Conservation (phyloP, 768 basidiomycete genomes). For the Pleurotus eryngii region DNA sequence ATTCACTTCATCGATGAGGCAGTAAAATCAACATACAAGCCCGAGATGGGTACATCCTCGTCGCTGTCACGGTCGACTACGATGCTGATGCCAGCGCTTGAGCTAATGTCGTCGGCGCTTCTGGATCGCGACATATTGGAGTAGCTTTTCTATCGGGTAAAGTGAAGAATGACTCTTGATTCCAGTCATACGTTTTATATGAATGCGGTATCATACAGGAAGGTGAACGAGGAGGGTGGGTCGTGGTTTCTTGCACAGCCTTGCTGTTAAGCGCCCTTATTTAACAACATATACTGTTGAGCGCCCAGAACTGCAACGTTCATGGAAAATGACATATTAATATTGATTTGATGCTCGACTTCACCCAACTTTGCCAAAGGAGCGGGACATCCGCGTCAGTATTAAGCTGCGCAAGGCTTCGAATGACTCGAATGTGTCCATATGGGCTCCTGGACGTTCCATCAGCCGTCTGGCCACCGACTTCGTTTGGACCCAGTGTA, state of each 20-base stretch:
- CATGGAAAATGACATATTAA: too few species aligned
- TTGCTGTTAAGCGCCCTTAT: neutral
- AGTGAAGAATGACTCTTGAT: neutral
- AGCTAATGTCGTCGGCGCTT: neutral
- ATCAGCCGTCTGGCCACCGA: too few species aligned
- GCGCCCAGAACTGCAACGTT: too few species aligned
- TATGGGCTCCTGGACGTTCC: too few species aligned
- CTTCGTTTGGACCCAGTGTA: too few species aligned
- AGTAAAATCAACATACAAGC: too few species aligned
- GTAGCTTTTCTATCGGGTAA: neutral
- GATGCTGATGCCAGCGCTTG: conserved; percentile 4
- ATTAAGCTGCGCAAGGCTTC: neutral
- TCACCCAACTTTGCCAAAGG: neutral
- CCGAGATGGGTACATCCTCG: conserved; percentile 3
- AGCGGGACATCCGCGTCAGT: neutral
- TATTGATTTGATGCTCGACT: neutral
- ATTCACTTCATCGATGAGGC: too few species aligned
- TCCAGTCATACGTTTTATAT: neutral
- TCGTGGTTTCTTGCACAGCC: neutral
- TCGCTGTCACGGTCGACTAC: conserved; percentile 6
- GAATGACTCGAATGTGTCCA: neutral
- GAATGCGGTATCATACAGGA: neutral
- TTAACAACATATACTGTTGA: neutral
- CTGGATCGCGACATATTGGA: neutral
- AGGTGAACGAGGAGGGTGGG: neutral